Evolutionary conservation across 371 early-diverging fungal genomes (phyloP), one percentile per base, ranked within the genome.

Genomic region (Batrachochytrium dendrobatidis): DNA sequence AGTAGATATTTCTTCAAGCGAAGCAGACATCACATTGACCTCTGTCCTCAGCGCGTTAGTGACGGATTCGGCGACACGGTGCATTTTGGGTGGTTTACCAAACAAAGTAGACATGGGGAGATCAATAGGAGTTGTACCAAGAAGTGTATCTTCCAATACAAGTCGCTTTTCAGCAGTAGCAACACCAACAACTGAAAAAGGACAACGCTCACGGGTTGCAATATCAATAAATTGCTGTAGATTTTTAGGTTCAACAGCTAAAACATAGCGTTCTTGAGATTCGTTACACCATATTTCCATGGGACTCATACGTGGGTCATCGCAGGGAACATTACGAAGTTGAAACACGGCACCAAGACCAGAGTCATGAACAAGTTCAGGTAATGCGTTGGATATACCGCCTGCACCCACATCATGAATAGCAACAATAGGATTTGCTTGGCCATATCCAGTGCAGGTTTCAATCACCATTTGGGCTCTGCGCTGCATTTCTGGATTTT

Each of bases 281-380:
- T 97, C 98, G 56, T 97, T 97, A 76, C 96, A 97, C 98, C 98
- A 97, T 53, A 97, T 92, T 64, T 94, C 96, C 98, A 97, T 95
- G 30, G 98, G 98, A 31, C 91, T 91, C 87, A 97, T 85, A 60
- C 85, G 74, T 20, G 85, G 81, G 63, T 97, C 98, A 63, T 90
- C 94, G 58, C 82, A 83, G 28, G 88, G 92, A 34, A 97, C 84
- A 35, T 85, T 80, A 46, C 95, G 89, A 28, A 97, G 72, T 70
- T 94, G 87, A 62, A 97, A 88, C 15, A 71, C 67, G 34, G 95
- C 96, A 62, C 98, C 98, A 20, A 91, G 81, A 49, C 85, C 86
- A 60, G 87, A 80, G 71, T 95, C 98, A 68, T 95, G 92, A 7
- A 97, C 98, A 59, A 97, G 85, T 76, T 97, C 98, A 24, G 98